phyloP scores from a whole-genome alignment of 2,329 filamentous ascomycete genomes.

The Bipolaris bicolor region DNA sequence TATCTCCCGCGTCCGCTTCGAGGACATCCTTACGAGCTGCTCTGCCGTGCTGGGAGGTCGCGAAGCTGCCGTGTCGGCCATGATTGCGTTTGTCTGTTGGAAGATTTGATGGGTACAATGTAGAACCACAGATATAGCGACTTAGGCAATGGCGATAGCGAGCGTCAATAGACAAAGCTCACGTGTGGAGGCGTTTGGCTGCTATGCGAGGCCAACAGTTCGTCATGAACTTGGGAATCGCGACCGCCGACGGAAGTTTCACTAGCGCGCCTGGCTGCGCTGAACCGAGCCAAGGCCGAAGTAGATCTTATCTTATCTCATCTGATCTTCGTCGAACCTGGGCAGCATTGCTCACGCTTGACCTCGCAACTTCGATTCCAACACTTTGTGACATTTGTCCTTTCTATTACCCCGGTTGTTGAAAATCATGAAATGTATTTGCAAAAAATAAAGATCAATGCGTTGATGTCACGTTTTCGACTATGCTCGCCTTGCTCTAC shows the following conservation, averaged over 20 bases:
- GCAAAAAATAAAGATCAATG: not conserved
- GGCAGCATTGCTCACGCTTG: not conserved
- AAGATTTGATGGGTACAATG: not conserved
- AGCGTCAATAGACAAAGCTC: not conserved
- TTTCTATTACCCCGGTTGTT: not conserved
- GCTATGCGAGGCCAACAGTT: not conserved
- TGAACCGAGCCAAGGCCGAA: slow-evolving; percentile 7
- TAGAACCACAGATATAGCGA: not conserved
- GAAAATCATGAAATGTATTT: not conserved
- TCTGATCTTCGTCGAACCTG: not conserved
- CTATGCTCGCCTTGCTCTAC: not conserved
- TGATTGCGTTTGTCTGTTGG: slow-evolving; percentile 8
- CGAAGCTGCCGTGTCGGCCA: slow-evolving; percentile 30
- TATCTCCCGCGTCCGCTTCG: slow-evolving; percentile 61
- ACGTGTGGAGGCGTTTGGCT: slow-evolving; percentile 7
- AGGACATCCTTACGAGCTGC: slow-evolving; percentile 51
- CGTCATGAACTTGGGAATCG: slow-evolving; percentile 13
- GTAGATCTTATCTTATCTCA: slow-evolving; percentile 14
- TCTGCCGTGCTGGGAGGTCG: slow-evolving; percentile 30
- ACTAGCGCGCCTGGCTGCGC: slow-evolving; percentile 14
- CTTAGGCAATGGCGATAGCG: not conserved
- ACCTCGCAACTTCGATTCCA: not conserved
- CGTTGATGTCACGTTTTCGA: not conserved
- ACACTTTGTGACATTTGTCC: not conserved
- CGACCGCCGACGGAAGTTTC: slow-evolving; percentile 18